Evolutionary conservation across 176 grass and related monocot genomes (phyloP), one percentile per base, ranked within the genome.

Genomic region (Carex pumila): DNA sequence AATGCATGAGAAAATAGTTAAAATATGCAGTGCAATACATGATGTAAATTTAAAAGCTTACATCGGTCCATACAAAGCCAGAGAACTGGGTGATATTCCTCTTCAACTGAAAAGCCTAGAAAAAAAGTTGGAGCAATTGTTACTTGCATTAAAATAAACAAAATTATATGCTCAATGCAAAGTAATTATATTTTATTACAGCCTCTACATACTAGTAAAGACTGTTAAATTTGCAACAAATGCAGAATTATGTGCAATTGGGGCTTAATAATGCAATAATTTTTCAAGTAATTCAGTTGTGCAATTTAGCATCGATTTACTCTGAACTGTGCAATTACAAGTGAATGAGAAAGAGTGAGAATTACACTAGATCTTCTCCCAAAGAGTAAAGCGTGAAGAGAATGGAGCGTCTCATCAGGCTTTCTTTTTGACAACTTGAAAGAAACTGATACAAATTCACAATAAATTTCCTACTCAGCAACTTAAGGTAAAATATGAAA

Each of bases 341-440:
- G 18, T 64, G 13, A 11, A 64, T 29, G 19, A 50, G 31, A 83
- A 34, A 77, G 61, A 83, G 65, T 80, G 22, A 68, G 71, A 36
- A 73, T 86, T 86, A 95, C 97, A 88, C 58, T 96, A 83, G 93
- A 94, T 85, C 90, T 99, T 65, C 57, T 96, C 78, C 93, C 93
- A 86, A 84, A 99, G 83, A 99, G 81, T 63, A 99, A 32, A 69
- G 72, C 69, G 87, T 96, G 97, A 85, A 99, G 97, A 73, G 65
- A 85, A 68, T 93, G 88, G 19, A 99, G 91, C 81, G 80, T 96
- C 65, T 99, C 97, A 45, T 96, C 97, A 1, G 3, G 66, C 88
- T 92, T 99, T 89, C 97, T 93, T 83, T 92, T 99, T 39, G 91
- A 88, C 55, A 99, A 70, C 89, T 96, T 99, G 85, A 99, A 99